Evolutionary conservation across 2,329 filamentous ascomycete species (phyloP), one percentile per base, ranked within the genome.

Genomic region (Fusarium nygamai): DNA sequence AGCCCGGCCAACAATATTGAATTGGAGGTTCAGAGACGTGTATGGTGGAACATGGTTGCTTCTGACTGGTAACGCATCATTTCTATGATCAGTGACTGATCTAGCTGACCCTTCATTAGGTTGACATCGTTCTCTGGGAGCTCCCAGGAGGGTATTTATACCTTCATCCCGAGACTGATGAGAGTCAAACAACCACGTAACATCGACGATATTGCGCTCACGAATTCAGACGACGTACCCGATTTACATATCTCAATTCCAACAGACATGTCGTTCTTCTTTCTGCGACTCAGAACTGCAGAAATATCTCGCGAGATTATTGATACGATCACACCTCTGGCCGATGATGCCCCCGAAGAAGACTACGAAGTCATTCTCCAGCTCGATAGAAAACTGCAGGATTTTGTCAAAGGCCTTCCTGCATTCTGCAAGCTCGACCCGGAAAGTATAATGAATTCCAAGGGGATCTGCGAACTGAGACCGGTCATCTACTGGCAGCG

Each of bases 11-110:
- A 27, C 16, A n/a, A n/a, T 3, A 41, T 66, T 14, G 63, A 47
- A 4, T 24, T 66, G 6, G 63, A 66, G 13, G n/a, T 66, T 20
- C 47, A 41, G n/a, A 31, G 63, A 24, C 63, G 63, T 16, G 39
- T 66, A 29, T 64, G 63, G 63, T 64, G 63, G 63, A 27, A 39
- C 16, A 39, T 66, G n/a, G 63, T 54, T 17, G 63, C 63, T 29
- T 63, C 63, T 10, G 63, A 66, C 16, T 66, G 63, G 63, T 56
- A 22, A 34, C 20, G 0, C 8, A 33, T 17, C 7, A 17, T 14
- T n/a, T 13, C 3, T 16, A 3, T 22, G 0, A 3, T 3, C 8
- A 19, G 22, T 6, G 8, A 6, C 9, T 13, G 3, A 8, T 5
- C 5, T 36, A 2, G 27, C 39, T 66, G n/a, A 66, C 10, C 13